Base-by-base conservation (phyloP, 345 rosid genomes). In the Cochlearia excelsa region DNA sequence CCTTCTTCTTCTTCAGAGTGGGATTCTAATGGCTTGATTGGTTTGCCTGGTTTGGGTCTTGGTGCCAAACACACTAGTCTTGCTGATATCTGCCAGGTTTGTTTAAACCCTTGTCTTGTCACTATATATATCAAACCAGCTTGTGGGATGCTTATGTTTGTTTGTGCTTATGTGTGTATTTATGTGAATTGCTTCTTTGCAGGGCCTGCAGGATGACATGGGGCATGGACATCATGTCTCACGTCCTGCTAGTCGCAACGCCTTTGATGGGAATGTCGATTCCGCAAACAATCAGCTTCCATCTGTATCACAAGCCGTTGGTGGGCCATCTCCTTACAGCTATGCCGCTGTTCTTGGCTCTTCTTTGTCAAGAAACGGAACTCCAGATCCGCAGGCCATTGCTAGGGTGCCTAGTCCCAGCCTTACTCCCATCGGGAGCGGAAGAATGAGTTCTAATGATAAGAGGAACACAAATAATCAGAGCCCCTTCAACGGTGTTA, bases 341-440 rank as follows among this genome's bases (percentile, higher is more conserved):
- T 88, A 88, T 70, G 98, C 95, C 65, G 81, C 92, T 74, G 96
- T 74, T 30, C 74, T 91, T 0, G 96, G 96, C 29, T 45, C 87
- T 59, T 78, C 97, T 35, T 59, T 92, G 74, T 91, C 98, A 34
- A 76, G 98, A 63, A 82, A 82, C 54, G 82, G 79, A 28, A 92
- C 98, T 39, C 98, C 98, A 60, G 98, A 92, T 75, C 85, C 88
- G 1, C 95, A 86, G 69, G 79, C 73, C 57, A 63, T 80, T 46
- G 90, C 76, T 40, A 80, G 93, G 77, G 87, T 81, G 44, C 98
- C 96, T 50, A 92, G 98, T 72, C 98, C 96, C 46, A 80, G 95
- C 65, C 81, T 76, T 6, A 80, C 88, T 6, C 95, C 96, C 28
- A 88, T 91, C 66, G 98, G 96, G 11, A 81, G 81, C 16, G 95